Evolutionary conservation across 2,329 filamentous ascomycete species (phyloP), one percentile per base, ranked within the genome.

Genomic region (Amphichorda felina): DNA sequence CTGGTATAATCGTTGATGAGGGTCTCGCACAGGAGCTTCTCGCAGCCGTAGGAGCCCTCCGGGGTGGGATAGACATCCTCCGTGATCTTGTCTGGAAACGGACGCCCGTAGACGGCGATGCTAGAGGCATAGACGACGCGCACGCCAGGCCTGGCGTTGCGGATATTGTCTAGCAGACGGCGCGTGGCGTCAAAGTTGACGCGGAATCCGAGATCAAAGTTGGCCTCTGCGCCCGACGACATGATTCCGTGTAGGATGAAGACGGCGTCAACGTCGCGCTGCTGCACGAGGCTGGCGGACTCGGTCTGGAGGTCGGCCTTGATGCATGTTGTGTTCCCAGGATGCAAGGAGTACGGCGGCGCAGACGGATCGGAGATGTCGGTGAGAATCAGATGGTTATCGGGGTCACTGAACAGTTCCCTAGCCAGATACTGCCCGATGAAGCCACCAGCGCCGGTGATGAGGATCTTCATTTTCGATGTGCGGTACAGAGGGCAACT

Each of bases 161-260:
- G 59, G 11, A 75, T 59, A 9, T 57, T 56, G 35, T 76, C 70
- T 8, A 77, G 59, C 2, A 78, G 50, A 25, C 54, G 50, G 18
- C 67, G 57, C 3, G 72, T 72, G 15, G 64, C 64, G 41, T 74
- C 70, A 31, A 75, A 59, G 47, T 77, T 77, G 36, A 75, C 71
- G 31, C 57, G 59, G 46, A 72, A 61, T 5, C 72, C 35, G 60
- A 64, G 45, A 59, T 70, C 48, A 63, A 74, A 56, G 36, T 76
- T 68, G 26, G 66, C 67, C 54, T 78, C 73, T 4, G 70, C 64
- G 24, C 71, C 72, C 13, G 65, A 66, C 0, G 70, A 76, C 74
- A 78, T 77, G 53, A 77, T 72, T 38, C 73, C 74, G 47, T 78
- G 72, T 41, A 78, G 68, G 34, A 75, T 62, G 46, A 70, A 76